Evolutionary conservation across 495 filamentous ascomycete species (phyloP).

Genomic region (Symbiotaphrina buchneri): DNA sequence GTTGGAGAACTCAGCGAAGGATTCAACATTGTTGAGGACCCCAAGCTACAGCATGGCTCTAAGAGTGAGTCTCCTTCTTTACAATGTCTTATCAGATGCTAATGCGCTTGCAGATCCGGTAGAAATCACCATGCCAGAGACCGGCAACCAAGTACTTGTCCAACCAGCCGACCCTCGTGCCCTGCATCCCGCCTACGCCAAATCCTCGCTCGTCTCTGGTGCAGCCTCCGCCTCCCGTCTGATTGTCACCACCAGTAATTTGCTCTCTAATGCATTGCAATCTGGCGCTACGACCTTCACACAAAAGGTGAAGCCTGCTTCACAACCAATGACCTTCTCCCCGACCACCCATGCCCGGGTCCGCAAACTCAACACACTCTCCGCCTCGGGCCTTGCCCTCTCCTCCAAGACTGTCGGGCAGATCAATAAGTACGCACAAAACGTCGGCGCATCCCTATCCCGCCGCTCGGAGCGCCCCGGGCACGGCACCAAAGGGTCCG

Average conservation of each 20-base stretch:
- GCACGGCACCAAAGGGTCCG: slow-evolving; percentile 35
- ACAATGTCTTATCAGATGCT: neutral
- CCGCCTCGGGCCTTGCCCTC: slow-evolving; percentile 49
- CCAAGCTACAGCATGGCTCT: slow-evolving; percentile 52
- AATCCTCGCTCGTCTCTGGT: slow-evolving; percentile 68
- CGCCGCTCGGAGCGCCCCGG: slow-evolving; percentile 28
- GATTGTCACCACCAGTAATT: slow-evolving; percentile 67
- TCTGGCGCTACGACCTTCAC: slow-evolving; percentile 62
- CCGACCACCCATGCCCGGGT: slow-evolving; percentile 67
- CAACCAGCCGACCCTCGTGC: slow-evolving; percentile 59
- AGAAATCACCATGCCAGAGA: slow-evolving; percentile 58
- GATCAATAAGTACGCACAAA: slow-evolving; percentile 64
- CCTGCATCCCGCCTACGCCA: slow-evolving; percentile 72
- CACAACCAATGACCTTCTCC: slow-evolving; percentile 69
- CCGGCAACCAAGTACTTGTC: slow-evolving; percentile 44
- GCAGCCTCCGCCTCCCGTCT: slow-evolving; percentile 79
- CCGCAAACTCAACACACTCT: slow-evolving; percentile 65
- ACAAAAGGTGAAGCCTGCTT: slow-evolving; percentile 47
- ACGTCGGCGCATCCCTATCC: slow-evolving; percentile 53
- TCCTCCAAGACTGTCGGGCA: slow-evolving; percentile 74
- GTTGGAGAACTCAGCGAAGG: slow-evolving; percentile 77
- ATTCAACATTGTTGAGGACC: slow-evolving; percentile 56
- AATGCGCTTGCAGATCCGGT: slow-evolving; percentile 44
- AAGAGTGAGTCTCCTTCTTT: slow-evolving; percentile 38
- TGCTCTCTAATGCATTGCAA: slow-evolving; percentile 53